Conservation (phyloP, 1,284 basidiomycete genomes). For the Meira miltonrushii region DNA sequence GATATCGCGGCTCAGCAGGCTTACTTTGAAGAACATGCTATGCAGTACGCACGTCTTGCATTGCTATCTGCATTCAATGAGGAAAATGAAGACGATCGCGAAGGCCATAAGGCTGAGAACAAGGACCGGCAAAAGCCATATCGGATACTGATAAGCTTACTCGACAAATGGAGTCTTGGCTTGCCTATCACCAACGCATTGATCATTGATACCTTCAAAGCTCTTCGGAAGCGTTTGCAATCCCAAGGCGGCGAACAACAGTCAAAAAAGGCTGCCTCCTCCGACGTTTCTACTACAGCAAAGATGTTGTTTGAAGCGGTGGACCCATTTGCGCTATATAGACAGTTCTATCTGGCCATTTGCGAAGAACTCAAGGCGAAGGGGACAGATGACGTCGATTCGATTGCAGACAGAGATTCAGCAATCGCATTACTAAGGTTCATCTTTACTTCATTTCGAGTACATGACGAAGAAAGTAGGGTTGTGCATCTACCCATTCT, state of each 20-base stretch:
- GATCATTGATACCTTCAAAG: constrained; percentile 72
- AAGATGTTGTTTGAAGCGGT: constrained; percentile 85
- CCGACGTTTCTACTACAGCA: constrained; percentile 73
- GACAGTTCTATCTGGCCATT: constrained; percentile 62
- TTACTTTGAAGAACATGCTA: constrained; percentile 28
- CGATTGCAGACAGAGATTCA: background rate
- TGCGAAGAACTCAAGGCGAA: constrained; percentile 52
- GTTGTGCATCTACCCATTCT: constrained; percentile 67
- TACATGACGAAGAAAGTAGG: constrained; percentile 75
- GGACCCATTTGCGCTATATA: constrained; percentile 84
- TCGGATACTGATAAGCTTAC: constrained; percentile 86
- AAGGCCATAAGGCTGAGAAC: constrained; percentile 57
- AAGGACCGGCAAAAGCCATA: constrained; percentile 73
- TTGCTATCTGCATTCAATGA: constrained; percentile 12
- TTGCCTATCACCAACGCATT: constrained; percentile 70
- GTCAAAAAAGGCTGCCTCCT: constrained; percentile 1
- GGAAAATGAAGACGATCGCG: constrained; percentile 12
- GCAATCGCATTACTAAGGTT: constrained; percentile 58
- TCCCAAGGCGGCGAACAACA: background rate
- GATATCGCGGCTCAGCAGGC: constrained; percentile 56
- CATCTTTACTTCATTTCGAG: constrained; percentile 65
- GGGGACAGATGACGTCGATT: constrained; percentile 37
- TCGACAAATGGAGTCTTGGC: constrained; percentile 97
- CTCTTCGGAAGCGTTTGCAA: constrained; percentile 59
- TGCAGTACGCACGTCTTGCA: constrained; percentile 25